Conservation (phyloP, 176 grass and related monocot species). For the Dendrocalamus sinicus region DNA sequence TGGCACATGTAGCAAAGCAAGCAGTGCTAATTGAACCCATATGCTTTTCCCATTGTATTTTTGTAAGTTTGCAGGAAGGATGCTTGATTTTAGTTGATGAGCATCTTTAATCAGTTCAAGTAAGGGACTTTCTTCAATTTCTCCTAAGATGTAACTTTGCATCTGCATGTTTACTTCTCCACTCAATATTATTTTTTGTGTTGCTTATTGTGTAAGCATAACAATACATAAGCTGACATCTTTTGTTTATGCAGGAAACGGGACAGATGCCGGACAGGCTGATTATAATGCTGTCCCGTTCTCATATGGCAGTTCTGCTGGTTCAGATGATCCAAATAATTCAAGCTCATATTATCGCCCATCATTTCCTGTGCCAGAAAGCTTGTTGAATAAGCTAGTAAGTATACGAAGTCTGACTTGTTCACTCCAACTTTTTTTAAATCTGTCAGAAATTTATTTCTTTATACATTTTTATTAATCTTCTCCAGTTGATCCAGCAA, state of each 20-base stretch:
- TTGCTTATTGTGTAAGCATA: not conserved
- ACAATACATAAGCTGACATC: constrained; percentile 33
- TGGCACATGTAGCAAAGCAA: constrained; percentile 20
- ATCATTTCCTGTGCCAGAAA: constrained; percentile 83
- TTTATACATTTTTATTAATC: constrained; percentile 64
- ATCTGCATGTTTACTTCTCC: not conserved
- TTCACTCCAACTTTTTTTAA: constrained; percentile 32
- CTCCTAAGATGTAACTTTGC: constrained; percentile 35
- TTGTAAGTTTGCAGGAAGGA: constrained; percentile 77
- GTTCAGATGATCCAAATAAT: constrained; percentile 50
- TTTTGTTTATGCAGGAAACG: constrained; percentile 57
- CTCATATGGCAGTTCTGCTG: constrained; percentile 62
- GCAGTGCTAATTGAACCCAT: constrained; percentile 35
- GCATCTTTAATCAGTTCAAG: constrained; percentile 70
- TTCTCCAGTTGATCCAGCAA: constrained; percentile 78
- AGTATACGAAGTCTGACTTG: constrained; percentile 48
- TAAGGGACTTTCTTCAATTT: constrained; percentile 61
- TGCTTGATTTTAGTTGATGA: constrained; percentile 75
- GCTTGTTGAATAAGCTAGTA: constrained; percentile 78
- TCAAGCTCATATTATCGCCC: constrained; percentile 54
- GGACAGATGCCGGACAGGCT: constrained; percentile 32
- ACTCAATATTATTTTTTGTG: constrained; percentile 14
- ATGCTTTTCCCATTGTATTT: constrained; percentile 43
- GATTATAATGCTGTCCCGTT: constrained; percentile 71
- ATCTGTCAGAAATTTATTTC: constrained; percentile 57